Evolutionary conservation across 2,329 filamentous ascomycete genomes (phyloP).

Genomic region (Paracamarosporium sp.): DNA sequence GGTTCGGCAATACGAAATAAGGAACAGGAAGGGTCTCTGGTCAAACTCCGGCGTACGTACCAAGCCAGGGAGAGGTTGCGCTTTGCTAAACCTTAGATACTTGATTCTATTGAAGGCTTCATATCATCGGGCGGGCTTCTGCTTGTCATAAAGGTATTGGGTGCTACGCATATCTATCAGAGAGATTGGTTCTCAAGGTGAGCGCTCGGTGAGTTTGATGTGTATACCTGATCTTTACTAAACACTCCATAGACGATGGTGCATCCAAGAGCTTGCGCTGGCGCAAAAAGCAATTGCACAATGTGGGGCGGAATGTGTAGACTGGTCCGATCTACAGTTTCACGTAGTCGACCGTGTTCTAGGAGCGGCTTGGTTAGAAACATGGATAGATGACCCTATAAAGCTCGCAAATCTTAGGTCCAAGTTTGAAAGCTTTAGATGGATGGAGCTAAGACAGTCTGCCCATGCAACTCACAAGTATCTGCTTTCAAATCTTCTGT

Average conservation of each 20-base stretch:
- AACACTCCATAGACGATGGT: neutral
- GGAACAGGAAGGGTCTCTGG: neutral
- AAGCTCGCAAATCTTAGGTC: neutral
- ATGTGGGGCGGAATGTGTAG: neutral
- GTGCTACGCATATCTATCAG: too few relatives aligned
- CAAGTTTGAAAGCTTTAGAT: too few relatives aligned
- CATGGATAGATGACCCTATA: neutral
- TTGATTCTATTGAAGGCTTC: too few relatives aligned
- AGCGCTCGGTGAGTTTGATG: neutral
- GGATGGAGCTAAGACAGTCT: too few relatives aligned
- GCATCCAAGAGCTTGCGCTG: neutral
- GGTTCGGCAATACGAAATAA: fast-evolving
- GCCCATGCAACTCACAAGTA: too few relatives aligned
- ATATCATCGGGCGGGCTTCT: too few relatives aligned
- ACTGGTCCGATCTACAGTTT: too few relatives aligned
- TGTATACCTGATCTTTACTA: neutral
- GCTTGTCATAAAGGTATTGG: too few relatives aligned
- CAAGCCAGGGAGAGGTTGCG: neutral
- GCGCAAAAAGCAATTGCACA: neutral
- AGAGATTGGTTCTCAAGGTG: neutral
- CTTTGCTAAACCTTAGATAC: too few relatives aligned
- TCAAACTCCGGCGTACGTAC: neutral
- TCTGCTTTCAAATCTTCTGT: neutral
- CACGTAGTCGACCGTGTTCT: too few relatives aligned
- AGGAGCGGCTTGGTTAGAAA: too few relatives aligned